These are phyloP conservation scores for Exophiala oligosperma DNA, from an alignment of 2,329 filamentous ascomycete genomes.

Conservation along the genomic window DNA sequence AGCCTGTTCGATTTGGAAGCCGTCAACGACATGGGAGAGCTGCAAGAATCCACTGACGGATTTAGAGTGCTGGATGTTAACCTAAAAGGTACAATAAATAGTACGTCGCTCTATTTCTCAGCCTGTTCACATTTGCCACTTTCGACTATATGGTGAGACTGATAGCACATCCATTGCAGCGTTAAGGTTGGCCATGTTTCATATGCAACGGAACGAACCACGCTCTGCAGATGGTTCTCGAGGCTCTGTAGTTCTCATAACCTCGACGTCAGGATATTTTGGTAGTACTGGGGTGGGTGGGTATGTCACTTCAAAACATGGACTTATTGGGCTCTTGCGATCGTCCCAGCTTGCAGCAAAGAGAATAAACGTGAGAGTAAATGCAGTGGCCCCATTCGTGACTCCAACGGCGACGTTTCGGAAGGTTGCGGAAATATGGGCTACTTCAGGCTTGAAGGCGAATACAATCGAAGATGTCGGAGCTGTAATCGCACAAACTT, in stretches of 20 bases:
- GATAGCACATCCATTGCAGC: slow-evolving; percentile 25
- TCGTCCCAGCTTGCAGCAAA: slow-evolving; percentile 38
- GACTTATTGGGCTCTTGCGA: slow-evolving; percentile 42
- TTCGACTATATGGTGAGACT: background rate
- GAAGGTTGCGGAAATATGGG: slow-evolving; percentile 41
- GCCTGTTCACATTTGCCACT: background rate
- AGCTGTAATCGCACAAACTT: slow-evolving; percentile 36
- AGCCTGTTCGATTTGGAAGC: slow-evolving; percentile 7
- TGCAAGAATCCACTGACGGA: background rate
- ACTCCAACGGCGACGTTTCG: slow-evolving; percentile 48
- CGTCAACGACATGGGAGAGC: background rate
- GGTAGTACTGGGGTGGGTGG: slow-evolving; percentile 44
- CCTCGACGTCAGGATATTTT: slow-evolving; percentile 47
- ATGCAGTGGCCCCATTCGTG: slow-evolving; percentile 51
- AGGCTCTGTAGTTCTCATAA: slow-evolving; percentile 43
- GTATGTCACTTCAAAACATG: slow-evolving; percentile 48
- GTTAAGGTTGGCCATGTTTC: slow-evolving; percentile 7
- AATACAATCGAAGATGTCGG: slow-evolving; percentile 47
- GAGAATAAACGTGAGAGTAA: slow-evolving; percentile 42
- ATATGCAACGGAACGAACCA: slow-evolving; percentile 28
- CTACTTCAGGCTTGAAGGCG: slow-evolving; percentile 39
- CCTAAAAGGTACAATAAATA: slow-evolving; percentile 47
- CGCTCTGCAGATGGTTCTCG: slow-evolving; percentile 33
- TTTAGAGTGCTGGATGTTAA: slow-evolving; percentile 42
- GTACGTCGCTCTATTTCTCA: slow-evolving; percentile 27